Conservation (phyloP, 1,139 yeast species). For the Debaryomycetaceae sp. region DNA sequence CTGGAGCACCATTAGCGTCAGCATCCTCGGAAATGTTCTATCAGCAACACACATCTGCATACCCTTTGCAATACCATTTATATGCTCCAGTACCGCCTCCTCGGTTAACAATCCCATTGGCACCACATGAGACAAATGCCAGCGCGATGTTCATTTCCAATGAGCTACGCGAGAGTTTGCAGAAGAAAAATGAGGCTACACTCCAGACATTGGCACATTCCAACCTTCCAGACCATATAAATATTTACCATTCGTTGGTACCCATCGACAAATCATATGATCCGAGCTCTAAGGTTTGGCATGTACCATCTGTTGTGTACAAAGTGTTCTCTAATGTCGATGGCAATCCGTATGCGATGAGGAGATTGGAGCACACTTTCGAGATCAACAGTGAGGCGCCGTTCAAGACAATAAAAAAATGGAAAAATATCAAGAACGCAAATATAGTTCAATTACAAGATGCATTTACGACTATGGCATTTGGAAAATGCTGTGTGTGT, state of each 20-base stretch:
- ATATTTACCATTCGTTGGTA: conserved; percentile 78
- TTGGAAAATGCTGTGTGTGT: conserved; percentile 66
- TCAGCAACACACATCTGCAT: conserved; percentile 23
- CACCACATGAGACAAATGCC: conserved; percentile 68
- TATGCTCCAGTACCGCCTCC: conserved; percentile 92
- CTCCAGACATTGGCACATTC: conserved; percentile 63
- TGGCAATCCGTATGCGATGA: conserved; percentile 73
- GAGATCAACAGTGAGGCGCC: conserved; percentile 53
- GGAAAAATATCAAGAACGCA: conserved; percentile 50
- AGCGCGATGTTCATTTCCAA: conserved; percentile 70
- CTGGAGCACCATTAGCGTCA: conserved; percentile 8
- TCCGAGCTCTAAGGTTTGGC: conserved; percentile 51
- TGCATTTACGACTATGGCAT: conserved; percentile 84
- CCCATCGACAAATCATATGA: conserved; percentile 72
- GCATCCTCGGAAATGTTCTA: conserved; percentile 16
- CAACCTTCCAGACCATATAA: conserved; percentile 71
- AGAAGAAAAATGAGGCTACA: conserved; percentile 76
- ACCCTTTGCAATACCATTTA: conserved; percentile 79
- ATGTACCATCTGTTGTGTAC: conserved; percentile 61
- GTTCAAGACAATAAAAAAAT: conserved; percentile 34
- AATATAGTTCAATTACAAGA: conserved; percentile 69
- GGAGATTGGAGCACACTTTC: conserved; percentile 59
- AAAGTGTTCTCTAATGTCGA: conserved; percentile 78
- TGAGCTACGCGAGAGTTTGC: conserved; percentile 68
- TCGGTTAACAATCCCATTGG: conserved; percentile 54